Percentiles rank a stretch among this genome's conserved stretches.
Conservation (phyloP, 2,329 filamentous ascomycete species). For the Alternaria arbusti region DNA sequence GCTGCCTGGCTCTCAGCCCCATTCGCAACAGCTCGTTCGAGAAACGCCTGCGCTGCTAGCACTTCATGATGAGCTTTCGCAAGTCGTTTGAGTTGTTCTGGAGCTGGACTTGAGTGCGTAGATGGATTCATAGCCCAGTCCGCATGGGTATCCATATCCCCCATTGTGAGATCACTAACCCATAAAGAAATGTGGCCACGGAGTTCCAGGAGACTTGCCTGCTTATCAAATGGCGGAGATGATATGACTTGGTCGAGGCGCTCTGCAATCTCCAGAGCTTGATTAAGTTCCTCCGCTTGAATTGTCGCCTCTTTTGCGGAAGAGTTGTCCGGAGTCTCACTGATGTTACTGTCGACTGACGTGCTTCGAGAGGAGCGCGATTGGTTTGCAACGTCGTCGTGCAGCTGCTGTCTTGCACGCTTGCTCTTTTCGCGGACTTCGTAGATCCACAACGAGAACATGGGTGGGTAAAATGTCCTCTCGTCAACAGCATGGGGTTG, state of each 20-base stretch:
- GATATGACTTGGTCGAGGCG: conserved; percentile 75
- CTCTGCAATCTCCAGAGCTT: conserved; percentile 68
- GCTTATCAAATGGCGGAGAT: conserved; percentile 73
- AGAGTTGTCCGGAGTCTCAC: conserved; percentile 8
- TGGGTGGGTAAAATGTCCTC: conserved; percentile 79
- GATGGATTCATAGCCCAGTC: conserved; percentile 20
- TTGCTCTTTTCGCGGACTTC: conserved; percentile 67
- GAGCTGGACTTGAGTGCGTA: neutral
- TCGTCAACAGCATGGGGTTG: conserved; percentile 67
- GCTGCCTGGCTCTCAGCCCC: conserved; percentile 20
- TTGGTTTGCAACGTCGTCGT: conserved; percentile 1
- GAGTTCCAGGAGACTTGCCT: conserved; percentile 70
- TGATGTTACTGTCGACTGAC: conserved; percentile 17
- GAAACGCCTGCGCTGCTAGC: conserved; percentile 27
- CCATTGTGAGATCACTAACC: conserved; percentile 70
- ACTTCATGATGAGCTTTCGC: conserved; percentile 29
- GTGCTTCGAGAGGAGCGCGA: conserved; percentile 17
- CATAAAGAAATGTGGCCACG: conserved; percentile 78
- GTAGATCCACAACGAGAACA: conserved; percentile 83
- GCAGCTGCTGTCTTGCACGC: conserved; percentile 46
- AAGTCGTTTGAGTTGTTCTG: conserved; percentile 21
- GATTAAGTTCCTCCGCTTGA: conserved; percentile 60
- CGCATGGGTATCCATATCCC: conserved; percentile 18
- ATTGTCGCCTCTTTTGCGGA: conserved; percentile 42
- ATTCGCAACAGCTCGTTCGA: conserved; percentile 31